Evolutionary conservation across 2,329 filamentous ascomycete genomes (phyloP).

Genomic region (Neofusicoccum kwambonambiense): DNA sequence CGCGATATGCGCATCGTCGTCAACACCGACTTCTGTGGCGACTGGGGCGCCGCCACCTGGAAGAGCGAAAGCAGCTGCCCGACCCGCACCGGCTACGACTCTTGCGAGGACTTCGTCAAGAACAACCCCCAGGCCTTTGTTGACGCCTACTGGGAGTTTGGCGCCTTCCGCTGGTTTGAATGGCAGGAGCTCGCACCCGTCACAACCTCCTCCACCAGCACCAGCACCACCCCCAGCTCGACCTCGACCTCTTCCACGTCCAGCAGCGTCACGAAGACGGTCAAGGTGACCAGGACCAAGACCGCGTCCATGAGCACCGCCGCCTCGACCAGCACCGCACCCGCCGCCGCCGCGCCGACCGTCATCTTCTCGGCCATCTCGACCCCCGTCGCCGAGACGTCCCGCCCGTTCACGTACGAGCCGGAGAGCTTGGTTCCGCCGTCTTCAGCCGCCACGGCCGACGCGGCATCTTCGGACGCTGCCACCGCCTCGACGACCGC

Average conservation of each 20-base stretch:
- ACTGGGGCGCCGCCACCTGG: slow-evolving; percentile 60
- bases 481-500: not conserved
- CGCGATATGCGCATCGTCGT: slow-evolving; percentile 39
- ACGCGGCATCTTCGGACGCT: not conserved
- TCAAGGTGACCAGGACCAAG: not conserved
- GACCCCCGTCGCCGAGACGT: not conserved
- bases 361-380: not conserved
- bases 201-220: not conserved
- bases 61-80: slow-evolving; percentile 20
- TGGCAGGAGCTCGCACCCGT: not conserved
- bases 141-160: slow-evolving; percentile 38
- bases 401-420: not conserved
- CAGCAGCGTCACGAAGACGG: not conserved
- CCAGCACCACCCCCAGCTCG: not conserved
- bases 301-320: not conserved
- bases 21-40: slow-evolving; percentile 53
- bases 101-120: slow-evolving; percentile 33
- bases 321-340: not conserved
- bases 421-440: not conserved
- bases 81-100: slow-evolving; percentile 48
- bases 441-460: not conserved
- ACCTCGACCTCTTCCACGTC: not conserved
- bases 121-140: slow-evolving; percentile 31
- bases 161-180: slow-evolving; percentile 21
- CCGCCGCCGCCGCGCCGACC: not conserved